Evolutionary conservation across 2,329 filamentous ascomycete species (phyloP), one percentile per base, ranked within the genome.

Genomic region (Cladophialophora bantiana): DNA sequence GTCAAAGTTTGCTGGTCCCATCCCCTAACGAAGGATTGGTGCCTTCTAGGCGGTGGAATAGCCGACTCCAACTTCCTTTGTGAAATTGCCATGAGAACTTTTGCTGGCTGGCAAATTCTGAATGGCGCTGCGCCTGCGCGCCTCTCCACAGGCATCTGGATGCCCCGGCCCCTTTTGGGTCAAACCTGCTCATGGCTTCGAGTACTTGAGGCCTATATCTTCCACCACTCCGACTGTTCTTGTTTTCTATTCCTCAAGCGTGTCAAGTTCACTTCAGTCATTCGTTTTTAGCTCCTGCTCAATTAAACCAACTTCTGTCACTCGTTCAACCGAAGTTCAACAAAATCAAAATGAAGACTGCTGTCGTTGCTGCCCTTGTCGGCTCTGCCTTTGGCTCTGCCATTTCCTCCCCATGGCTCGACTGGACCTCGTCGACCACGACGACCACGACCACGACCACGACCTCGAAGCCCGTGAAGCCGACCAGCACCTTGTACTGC

Each of bases 271-370:
- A 61, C 59, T 40, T 53, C 59, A 61, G 59, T 61, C 59, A 61
- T 35, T 61, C 59, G 50, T 61, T 61, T 32, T n/a, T n/a, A 31
- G 31, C 42, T 54, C 42, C 38, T 20, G 59, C 42, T 48, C 42
- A 54, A 20, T 32, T 35, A 60, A 61, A 61, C 59, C 59, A 61
- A 61, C 59, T 61, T 61, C 34, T 20, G 59, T 61, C 59, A 61
- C 48, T 61, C 59, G 59, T 50, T 61, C 59, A 40, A 36, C 32
- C 10, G 59, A 60, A 53, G n/a, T 20, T 20, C 31, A 34, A 34
- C 55, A 9, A n/a, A 58, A 52, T 34, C 48, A 61, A 61, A 40
- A 61, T 61, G 59, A 61, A 61, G 59, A 61, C 59, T 53, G 42
- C 52, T 53, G n/a, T 61, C 59, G 15, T 61, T 61, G 59, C 59